Conservation (phyloP, 2,329 filamentous ascomycete genomes). For the Venturiaceae sp. region DNA sequence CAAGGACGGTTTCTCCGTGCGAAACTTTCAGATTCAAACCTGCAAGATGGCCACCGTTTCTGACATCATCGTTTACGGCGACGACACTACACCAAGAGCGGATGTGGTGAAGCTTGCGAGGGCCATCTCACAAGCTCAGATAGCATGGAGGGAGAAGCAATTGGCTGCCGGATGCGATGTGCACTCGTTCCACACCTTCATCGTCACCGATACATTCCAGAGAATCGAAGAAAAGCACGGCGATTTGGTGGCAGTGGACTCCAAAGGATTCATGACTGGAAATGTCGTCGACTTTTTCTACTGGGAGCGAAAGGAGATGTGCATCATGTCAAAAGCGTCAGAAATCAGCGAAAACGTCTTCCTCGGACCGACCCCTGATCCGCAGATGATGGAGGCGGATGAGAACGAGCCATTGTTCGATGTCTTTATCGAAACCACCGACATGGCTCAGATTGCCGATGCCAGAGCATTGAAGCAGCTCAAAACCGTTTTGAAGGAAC, state of each 20-base stretch:
- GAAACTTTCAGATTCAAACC: conserved; percentile 94
- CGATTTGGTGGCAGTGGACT: conserved; percentile 66
- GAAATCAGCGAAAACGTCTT: conserved; percentile 87
- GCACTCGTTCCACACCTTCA: conserved; percentile 76
- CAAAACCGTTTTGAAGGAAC: conserved; percentile 21
- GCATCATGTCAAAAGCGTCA: conserved; percentile 78
- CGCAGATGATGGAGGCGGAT: conserved; percentile 23
- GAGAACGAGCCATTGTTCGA: conserved; percentile 60
- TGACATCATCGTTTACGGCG: conserved; percentile 87
- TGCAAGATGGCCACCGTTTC: conserved; percentile 81
- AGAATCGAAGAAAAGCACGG: conserved; percentile 62
- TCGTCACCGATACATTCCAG: conserved; percentile 55
- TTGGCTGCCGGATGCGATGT: conserved; percentile 41
- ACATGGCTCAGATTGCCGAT: conserved; percentile 69
- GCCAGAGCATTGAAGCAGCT: conserved; percentile 53
- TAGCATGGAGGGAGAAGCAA: conserved; percentile 60
- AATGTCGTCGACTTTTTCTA: conserved; percentile 80
- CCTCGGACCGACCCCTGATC: conserved; percentile 77
- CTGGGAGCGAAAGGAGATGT: conserved; percentile 88
- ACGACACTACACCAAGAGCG: conserved; percentile 51
- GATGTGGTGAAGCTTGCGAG: conserved; percentile 56
- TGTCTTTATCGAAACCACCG: conserved; percentile 79
- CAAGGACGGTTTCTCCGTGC: conserved; percentile 81
- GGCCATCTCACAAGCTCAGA: conserved; percentile 65
- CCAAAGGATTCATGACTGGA: conserved; percentile 60